phyloP scores from a whole-genome alignment of 345 rosid genomes.

The Lagerstroemia speciosa region DNA sequence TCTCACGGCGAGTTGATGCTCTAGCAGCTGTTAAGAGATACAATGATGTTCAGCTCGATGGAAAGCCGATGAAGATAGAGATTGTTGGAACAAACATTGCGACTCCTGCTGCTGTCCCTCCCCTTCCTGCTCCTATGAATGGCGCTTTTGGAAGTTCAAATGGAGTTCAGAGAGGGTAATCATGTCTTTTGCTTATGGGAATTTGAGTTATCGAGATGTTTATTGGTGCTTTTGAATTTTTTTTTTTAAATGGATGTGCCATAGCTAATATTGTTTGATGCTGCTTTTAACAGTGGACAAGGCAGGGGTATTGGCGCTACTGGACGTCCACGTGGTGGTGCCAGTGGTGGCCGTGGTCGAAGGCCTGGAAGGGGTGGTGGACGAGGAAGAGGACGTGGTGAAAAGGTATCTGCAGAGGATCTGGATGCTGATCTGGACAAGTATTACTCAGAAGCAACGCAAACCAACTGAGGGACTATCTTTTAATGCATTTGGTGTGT shows the following conservation, averaged over 20 bases:
- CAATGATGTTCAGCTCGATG: slow-evolving; percentile 90
- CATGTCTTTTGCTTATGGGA: not conserved
- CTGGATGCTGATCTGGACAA: slow-evolving; percentile 93
- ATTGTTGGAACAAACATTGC: slow-evolving; percentile 64
- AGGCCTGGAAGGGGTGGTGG: slow-evolving; percentile 52
- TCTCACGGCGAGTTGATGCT: slow-evolving; percentile 68
- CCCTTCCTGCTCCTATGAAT: slow-evolving; percentile 28
- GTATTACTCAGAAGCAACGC: slow-evolving; percentile 75
- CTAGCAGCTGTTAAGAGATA: slow-evolving; percentile 81
- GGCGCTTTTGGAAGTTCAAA: slow-evolving; percentile 31
- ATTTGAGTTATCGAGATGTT: too few species aligned
- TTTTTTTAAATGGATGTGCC: not conserved
- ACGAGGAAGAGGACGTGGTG: slow-evolving; percentile 42
- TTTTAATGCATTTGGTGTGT: slow-evolving; percentile 10
- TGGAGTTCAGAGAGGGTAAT: slow-evolving; percentile 17
- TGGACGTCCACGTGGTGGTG: slow-evolving; percentile 42
- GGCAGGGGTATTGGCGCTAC: slow-evolving; percentile 49
- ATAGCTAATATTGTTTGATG: not conserved
- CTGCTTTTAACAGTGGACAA: slow-evolving; percentile 28
- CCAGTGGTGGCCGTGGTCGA: slow-evolving; percentile 37
- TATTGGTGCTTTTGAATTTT: not conserved
- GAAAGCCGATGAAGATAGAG: slow-evolving; percentile 93
- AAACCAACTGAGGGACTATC: slow-evolving; percentile 35
- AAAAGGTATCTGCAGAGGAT: slow-evolving; percentile 83
- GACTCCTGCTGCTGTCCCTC: slow-evolving; percentile 32